Evolutionary conservation across 768 basidiomycete genomes (phyloP), one percentile per base, ranked within the genome.

Genomic region (Boletus rubescentipes): DNA sequence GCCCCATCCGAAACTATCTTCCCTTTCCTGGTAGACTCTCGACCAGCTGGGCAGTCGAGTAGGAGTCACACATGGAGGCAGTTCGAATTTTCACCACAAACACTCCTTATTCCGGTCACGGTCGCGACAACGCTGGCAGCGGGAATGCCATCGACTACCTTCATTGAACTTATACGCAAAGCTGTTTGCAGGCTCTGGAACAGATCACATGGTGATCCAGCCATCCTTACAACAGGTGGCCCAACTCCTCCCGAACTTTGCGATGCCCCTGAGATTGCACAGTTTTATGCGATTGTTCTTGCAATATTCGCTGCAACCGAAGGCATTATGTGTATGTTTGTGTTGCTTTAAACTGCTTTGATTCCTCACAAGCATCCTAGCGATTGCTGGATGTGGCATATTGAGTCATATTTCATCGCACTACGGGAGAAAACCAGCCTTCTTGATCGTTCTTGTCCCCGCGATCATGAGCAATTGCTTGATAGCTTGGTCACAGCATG

Each of bases 101-200:
- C 46, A 2, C 60, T 67, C 21, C 52, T 72, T 21, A 61, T 70
- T 18, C 69, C 71, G 0, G 59, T 72, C 3, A 62, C 62, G 10
- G 41, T 72, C 12, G 54, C 55, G 20, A 59, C 60, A 14, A 59
- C 46, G 9, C 42, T 72, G 23, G 70, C 67, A 6, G 41, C 12
- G 4, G 41, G 39, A 9, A 52, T 72, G 15, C 51, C 64, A 18
- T 16, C 55, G 2, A 69, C 72, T 1, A 73, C 71, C 7, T 41
- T 65, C 16, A 37, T 67, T 11, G 63, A 61, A 12, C 54, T 72
- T 10, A 14, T 67, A 2, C 66, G 69, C 26, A 59, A 57, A 40
- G 45, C 62, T 20, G 49, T 70, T 34, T 72, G 72, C 58, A 59
- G 56, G 30, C 15, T 57, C 20, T 72, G 68, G 61, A 61, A 60